Evolutionary conservation across 176 grass and related monocot species (phyloP).

Genomic region (Pontederia crassipes): DNA sequence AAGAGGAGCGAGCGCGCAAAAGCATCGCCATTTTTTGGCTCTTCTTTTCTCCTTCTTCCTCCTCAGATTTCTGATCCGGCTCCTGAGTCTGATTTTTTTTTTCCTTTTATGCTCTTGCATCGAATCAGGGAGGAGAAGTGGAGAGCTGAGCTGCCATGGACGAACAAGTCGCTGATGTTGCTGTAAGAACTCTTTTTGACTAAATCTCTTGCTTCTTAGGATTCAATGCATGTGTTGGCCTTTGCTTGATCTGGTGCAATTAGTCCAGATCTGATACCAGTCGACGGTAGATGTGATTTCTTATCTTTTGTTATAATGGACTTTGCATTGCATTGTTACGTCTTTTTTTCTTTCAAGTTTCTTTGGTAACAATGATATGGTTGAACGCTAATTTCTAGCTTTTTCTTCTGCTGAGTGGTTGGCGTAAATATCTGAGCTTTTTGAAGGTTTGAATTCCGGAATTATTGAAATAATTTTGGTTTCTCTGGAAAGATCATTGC

Average conservation of each 20-base stretch:
- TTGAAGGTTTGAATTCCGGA: neutral
- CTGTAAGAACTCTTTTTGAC: neutral
- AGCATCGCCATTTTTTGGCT: no score
- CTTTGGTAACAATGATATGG: neutral
- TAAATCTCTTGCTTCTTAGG: neutral
- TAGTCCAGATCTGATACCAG: neutral
- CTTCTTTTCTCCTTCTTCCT: no score
- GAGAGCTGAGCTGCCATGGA: slow-evolving; percentile 19
- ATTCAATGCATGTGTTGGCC: no score
- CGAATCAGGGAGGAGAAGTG: slow-evolving; percentile 11
- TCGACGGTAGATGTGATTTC: neutral
- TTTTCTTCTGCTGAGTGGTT: neutral
- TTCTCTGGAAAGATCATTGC: neutral
- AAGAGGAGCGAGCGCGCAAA: no score
- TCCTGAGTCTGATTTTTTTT: no score
- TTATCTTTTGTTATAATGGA: no score
- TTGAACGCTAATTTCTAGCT: no score
- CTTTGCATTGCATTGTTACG: neutral
- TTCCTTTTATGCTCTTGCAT: no score
- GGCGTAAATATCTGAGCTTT: neutral
- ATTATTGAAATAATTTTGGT: neutral
- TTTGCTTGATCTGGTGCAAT: neutral
- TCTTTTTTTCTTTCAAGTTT: neutral
- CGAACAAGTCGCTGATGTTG: neutral
- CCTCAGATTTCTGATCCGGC: no score